Base-by-base conservation (phyloP, 208 protist species). In the Acanthamoeba sp. region DNA sequence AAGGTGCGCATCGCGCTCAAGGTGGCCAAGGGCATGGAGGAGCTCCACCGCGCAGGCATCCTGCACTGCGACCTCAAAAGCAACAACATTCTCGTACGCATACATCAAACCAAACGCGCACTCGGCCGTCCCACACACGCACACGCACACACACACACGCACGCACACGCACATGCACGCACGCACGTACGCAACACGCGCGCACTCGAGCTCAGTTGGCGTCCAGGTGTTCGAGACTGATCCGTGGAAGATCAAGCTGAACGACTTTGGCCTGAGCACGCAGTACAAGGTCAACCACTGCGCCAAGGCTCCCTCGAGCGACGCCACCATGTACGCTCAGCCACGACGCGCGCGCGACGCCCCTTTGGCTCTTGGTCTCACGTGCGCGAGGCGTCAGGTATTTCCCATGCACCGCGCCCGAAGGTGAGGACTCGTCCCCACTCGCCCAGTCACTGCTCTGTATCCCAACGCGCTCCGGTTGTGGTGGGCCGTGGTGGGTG, bases 1-100 rank as follows among this genome's bases (percentile, higher is more conserved):
- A 90, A 90, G 50, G 10, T 90, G 29, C 9, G 55, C 6, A 90
- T 90, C 32, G 82, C 82, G 18, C 55, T 90, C 16, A 66, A 90
- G 34, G 82, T 90, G 32, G 82, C 82, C 27, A 90, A 90, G 38
- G 82, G 82, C 32, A 90, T 90, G 82, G 55, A 90, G 24, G 82
- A 90, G 32, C 82, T 90, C 4, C 82, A 90, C 29, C 9, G n/a
- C 10, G 82, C 82, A 14, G 45, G 52, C 50, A 66, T 90, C 20
- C 82, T 90, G 16, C 82, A 90, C 18, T 90, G 82, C 82, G 82
- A 90, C 52, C 32, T 90, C 16, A 90, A 90, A 24, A 32, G 82
- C n/a, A 59, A 57, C 3, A 90, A 90, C 24, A 90, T 90, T 66
- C 34, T 90, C 5, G 82, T 90, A 69, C 34, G 50, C 7, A 20